These are phyloP conservation scores for Bimuria novae-zelandiae DNA, from an alignment of 2,329 filamentous ascomycete species.

Conservation along the genomic window DNA sequence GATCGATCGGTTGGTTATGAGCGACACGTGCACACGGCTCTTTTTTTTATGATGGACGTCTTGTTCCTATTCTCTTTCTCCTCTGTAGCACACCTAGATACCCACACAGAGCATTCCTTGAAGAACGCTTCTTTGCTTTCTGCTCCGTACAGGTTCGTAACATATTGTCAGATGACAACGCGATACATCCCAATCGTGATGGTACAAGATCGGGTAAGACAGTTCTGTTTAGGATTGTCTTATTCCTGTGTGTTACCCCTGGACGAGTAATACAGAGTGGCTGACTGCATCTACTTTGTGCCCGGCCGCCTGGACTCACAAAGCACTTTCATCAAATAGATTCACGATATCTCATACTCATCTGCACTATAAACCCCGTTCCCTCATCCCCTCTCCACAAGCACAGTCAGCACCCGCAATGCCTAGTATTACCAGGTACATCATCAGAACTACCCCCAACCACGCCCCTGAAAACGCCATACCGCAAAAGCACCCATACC, in stretches of 20 bases:
- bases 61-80: background rate
- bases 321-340: too few relatives aligned
- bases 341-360: background rate
- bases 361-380: background rate
- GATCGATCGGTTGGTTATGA: background rate
- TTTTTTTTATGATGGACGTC: background rate
- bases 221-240: too few relatives aligned
- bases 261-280: too few relatives aligned
- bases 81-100: constrained; percentile 6
- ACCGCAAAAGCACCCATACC: constrained; percentile 1
- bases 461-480: background rate
- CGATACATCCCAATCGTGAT: too few relatives aligned
- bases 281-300: background rate
- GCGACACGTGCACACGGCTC: background rate
- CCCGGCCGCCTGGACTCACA: too few relatives aligned
- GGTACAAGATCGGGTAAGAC: too few relatives aligned
- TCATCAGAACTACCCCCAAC: background rate
- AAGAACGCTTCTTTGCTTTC: too few relatives aligned
- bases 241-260: too few relatives aligned
- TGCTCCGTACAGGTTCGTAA: too few relatives aligned
- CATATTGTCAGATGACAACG: too few relatives aligned
- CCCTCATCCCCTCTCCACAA: background rate
- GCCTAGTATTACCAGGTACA: background rate
- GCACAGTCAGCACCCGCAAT: background rate
- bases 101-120: constrained; percentile 3